phyloP scores from a whole-genome alignment of 257 asterid species.

The Scutellaria barbata region DNA sequence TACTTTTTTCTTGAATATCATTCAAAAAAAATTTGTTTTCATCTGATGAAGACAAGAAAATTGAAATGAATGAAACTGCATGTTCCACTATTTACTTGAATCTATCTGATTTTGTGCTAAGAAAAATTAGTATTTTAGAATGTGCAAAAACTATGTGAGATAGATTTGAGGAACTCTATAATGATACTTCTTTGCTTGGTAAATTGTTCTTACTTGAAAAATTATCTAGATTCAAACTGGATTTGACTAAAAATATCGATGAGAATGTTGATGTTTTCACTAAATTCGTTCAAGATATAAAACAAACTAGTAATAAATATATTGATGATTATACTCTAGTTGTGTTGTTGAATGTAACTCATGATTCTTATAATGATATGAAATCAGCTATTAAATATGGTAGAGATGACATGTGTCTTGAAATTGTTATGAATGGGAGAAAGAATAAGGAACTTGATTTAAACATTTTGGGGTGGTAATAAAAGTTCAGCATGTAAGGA shows the following conservation, averaged over 20 bases:
- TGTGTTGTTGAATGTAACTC: neutral
- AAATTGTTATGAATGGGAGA: neutral
- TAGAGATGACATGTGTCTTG: neutral
- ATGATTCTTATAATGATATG: neutral
- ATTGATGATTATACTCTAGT: neutral
- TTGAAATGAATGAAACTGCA: no score
- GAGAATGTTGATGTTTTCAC: neutral
- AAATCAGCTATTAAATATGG: neutral
- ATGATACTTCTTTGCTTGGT: neutral
- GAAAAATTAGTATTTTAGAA: no score
- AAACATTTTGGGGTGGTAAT: neutral
- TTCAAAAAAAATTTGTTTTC: no score
- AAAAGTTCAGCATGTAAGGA: neutral
- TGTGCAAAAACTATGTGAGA: neutral
- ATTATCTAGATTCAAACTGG: no score
- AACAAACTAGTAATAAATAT: no score
- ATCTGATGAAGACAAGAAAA: no score
- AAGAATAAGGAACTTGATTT: neutral
- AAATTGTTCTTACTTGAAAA: no score
- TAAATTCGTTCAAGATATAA: no score
- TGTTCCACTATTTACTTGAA: no score
- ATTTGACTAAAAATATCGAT: neutral
- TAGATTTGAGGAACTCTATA: neutral
- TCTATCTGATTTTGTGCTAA: no score
- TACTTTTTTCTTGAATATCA: no score